Conservation (phyloP, 306 rosid genomes). For the Rosa persica region DNA sequence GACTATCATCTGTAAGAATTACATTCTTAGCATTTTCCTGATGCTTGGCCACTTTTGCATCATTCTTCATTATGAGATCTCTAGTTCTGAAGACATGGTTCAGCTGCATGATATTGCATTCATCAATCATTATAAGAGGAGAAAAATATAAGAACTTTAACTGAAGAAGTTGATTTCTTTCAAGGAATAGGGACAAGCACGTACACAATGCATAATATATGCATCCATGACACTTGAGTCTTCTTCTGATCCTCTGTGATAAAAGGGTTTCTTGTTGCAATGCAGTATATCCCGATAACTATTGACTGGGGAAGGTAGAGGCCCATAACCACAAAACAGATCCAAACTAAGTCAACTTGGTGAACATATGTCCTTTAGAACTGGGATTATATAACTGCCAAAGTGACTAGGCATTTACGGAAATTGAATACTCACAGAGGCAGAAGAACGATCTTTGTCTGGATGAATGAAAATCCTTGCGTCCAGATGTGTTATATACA, state of each 20-base stretch:
- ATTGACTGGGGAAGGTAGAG: slow-evolving; percentile 50
- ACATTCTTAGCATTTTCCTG: slow-evolving; percentile 40
- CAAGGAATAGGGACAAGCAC: slow-evolving; percentile 30
- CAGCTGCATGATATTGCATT: slow-evolving; percentile 54
- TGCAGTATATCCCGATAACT: slow-evolving; percentile 74
- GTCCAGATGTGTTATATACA: slow-evolving; percentile 62
- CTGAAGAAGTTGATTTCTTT: neutral
- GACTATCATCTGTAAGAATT: slow-evolving; percentile 37
- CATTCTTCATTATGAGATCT: slow-evolving; percentile 73
- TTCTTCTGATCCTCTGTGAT: slow-evolving; percentile 63
- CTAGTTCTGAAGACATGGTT: slow-evolving; percentile 80
- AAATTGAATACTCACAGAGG: slow-evolving; percentile 61
- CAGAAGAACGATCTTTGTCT: slow-evolving; percentile 63
- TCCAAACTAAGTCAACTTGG: neutral
- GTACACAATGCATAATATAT: slow-evolving; percentile 77
- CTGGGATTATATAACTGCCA: neutral
- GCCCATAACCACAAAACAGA: neutral
- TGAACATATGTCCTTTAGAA: neutral
- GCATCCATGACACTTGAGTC: slow-evolving; percentile 77
- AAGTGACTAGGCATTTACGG: neutral
- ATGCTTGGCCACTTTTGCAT: slow-evolving; percentile 53
- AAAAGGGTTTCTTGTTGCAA: slow-evolving; percentile 88
- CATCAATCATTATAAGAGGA: slow-evolving; percentile 12
- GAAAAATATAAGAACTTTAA: slow-evolving; percentile 5
- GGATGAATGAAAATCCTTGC: slow-evolving; percentile 59